A percentile compares a stretch with the other conserved stretches of the same genome.
These are phyloP conservation scores for Daldinia bambusicola DNA, from an alignment of 495 filamentous ascomycete species.

Conservation along the genomic window DNA sequence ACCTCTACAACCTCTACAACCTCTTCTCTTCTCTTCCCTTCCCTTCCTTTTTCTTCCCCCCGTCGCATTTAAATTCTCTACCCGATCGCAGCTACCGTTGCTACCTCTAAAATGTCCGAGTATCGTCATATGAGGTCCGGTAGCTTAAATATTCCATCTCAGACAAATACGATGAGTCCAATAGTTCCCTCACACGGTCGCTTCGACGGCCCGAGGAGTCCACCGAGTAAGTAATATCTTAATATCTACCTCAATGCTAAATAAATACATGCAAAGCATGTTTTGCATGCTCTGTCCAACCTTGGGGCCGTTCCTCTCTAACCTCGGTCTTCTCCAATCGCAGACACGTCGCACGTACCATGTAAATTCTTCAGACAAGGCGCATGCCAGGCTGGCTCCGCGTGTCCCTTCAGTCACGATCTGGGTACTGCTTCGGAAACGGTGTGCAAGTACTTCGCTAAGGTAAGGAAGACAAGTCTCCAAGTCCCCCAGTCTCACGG, in stretches of 20 bases:
- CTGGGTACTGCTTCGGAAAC: slow-evolving; percentile 80
- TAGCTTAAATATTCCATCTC: slow-evolving; percentile 63
- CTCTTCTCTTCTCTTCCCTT: slow-evolving; percentile 16
- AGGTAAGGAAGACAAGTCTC: slow-evolving; percentile 67
- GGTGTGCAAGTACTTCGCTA: slow-evolving; percentile 97
- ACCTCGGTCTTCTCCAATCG: slow-evolving; percentile 35
- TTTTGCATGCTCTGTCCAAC: background rate
- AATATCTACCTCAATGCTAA: background rate
- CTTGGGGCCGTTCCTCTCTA: slow-evolving; percentile 13
- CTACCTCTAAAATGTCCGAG: slow-evolving; percentile 54
- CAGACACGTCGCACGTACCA: slow-evolving; percentile 96
- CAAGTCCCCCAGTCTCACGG: background rate
- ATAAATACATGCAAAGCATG: background rate
- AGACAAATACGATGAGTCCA: slow-evolving; percentile 51
- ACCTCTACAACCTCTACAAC: too few species aligned
- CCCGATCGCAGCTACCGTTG: slow-evolving; percentile 30
- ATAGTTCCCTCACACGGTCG: slow-evolving; percentile 56
- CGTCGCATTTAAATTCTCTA: slow-evolving; percentile 30
- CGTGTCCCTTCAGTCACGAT: slow-evolving; percentile 96
- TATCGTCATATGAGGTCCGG: slow-evolving; percentile 64
- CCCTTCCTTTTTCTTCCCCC: background rate
- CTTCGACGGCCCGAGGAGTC: slow-evolving; percentile 80
- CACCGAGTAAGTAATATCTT: slow-evolving; percentile 72
- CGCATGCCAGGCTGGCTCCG: slow-evolving; percentile 93
- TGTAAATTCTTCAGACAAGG: slow-evolving; percentile 99